Base-by-base conservation (phyloP, 148 eudicot genomes). In the Fallopia convolvulus region DNA sequence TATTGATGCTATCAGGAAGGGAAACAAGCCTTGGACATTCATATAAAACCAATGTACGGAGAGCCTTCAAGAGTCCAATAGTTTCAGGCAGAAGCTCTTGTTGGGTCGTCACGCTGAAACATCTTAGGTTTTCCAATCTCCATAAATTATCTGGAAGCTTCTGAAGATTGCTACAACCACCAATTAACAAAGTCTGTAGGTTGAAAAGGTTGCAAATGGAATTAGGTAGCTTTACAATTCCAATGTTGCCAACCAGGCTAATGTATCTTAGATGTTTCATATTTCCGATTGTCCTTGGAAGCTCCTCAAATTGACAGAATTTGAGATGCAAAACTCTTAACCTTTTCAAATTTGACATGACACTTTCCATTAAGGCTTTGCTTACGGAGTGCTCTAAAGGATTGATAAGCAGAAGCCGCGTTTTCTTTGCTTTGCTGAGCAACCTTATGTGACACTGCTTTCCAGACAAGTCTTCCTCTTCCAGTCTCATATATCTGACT, bases 261-360 rank as follows among this genome's bases (percentile, higher is more conserved):
- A 73, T 33, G 21, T 20, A 42, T 73, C 75, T 73, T 9, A 73
- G 39, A 44, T 73, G 75, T 55, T 42, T 73, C 75, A 73, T 42
- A 26, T 23, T 20, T 6, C 75, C 75, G 41, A 73, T 10, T n/a
- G 75, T 40, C 26, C 74, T 41, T n/a, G 74, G 74, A 6, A 72
- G 3, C 32, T 72, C 26, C 74, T 72, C 15, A 6, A 72, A 72
- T 8, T 41, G 49, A 15, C 74, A 72, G 8, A 4, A 0, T 3
- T 5, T 70, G 17, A 70, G 48, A 70, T 72, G 12, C n/a, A 72
- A 17, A 1, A 72, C 50, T 3, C 74, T 21, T 21, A 72, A 15
- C 14, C 15, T 8, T 72, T 12, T 41, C 2, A 72, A 72, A 0
- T 21, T 72, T 40, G 49, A 8, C 2, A 72, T 39, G 50, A 72